Conservation (phyloP, 2,329 filamentous ascomycete genomes). For the Neocucurbitaria cava region DNA sequence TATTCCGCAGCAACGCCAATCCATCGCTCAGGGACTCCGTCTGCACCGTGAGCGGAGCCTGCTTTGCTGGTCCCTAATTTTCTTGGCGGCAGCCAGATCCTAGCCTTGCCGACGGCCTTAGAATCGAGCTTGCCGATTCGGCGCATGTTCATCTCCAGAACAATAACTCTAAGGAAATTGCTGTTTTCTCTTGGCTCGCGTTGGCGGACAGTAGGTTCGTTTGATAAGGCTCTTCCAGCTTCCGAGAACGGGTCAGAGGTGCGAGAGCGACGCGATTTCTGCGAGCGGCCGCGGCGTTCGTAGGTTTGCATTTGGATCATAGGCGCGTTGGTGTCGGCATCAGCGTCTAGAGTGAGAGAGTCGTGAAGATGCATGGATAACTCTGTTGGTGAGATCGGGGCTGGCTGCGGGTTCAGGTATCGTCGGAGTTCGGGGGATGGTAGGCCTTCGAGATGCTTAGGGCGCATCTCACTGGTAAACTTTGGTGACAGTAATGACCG, state of each 20-base stretch:
- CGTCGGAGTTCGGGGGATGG: constrained; percentile 65
- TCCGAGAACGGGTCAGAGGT: constrained; percentile 51
- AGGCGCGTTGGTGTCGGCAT: constrained; percentile 53
- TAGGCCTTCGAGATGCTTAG: constrained; percentile 59
- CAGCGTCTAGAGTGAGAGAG: constrained; percentile 42
- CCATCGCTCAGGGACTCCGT: constrained; percentile 48
- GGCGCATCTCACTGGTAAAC: constrained; percentile 67
- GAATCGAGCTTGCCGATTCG: constrained; percentile 67
- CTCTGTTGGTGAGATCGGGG: constrained; percentile 46
- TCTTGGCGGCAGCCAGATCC: constrained; percentile 67
- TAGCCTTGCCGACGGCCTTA: constrained; percentile 61
- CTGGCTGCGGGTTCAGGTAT: constrained; percentile 65
- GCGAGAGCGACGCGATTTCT: constrained; percentile 31
- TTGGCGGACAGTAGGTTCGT: constrained; percentile 58
- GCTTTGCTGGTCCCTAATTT: constrained; percentile 41
- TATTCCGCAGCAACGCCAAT: constrained; percentile 33
- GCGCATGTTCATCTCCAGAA: constrained; percentile 73
- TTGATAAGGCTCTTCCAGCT: constrained; percentile 50
- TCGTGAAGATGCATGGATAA: constrained; percentile 51
- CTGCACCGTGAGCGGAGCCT: constrained; percentile 29
- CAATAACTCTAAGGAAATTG: constrained; percentile 69
- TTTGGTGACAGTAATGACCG: constrained; percentile 65
- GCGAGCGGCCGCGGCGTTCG: constrained; percentile 48
- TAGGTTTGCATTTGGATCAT: constrained; percentile 71
- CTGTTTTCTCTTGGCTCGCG: constrained; percentile 70